Conservation (phyloP, 352 stramenopile genomes). For the Halophytophthora batemanensis region DNA sequence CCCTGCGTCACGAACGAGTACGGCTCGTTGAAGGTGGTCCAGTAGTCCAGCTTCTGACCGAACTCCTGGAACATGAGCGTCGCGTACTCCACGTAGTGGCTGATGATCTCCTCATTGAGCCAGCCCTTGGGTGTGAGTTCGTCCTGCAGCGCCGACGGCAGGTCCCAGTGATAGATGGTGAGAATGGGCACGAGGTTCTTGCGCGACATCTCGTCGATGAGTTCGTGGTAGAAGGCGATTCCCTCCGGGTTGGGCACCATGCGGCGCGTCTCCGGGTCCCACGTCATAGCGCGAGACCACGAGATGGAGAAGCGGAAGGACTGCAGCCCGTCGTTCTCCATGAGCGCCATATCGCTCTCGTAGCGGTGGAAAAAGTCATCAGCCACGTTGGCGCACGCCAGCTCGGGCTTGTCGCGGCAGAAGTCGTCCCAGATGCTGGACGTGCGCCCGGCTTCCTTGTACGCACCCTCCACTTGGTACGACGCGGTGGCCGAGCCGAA, state of each 20-base stretch:
- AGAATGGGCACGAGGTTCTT: conserved; percentile 86
- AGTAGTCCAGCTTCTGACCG: conserved; percentile 88
- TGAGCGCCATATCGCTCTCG: conserved; percentile 88
- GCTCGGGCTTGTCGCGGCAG: conserved; percentile 45
- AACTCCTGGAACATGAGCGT: conserved; percentile 88
- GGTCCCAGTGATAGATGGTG: conserved; percentile 94
- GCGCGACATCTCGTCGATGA: conserved; percentile 83
- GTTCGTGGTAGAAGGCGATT: conserved; percentile 89
- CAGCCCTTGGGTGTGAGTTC: conserved; percentile 58
- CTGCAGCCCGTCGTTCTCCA: conserved; percentile 87
- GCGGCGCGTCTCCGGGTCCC: conserved; percentile 38
- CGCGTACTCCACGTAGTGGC: conserved; percentile 82
- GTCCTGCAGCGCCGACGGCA: conserved; percentile 82
- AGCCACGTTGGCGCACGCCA: conserved; percentile 85
- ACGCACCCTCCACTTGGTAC: conserved; percentile 92
- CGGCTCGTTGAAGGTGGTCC: conserved; percentile 95
- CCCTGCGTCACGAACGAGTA: conserved; percentile 54
- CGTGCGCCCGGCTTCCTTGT: conserved; percentile 67
- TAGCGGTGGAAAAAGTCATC: conserved; percentile 93
- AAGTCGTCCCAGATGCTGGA: conserved; percentile 92
- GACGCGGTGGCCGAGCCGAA: conserved; percentile 84
- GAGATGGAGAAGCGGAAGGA: conserved; percentile 93
- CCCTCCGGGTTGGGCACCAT: conserved; percentile 78
- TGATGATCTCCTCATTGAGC: conserved; percentile 41
- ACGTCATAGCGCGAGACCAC: conserved; percentile 89